Conservation (phyloP, 257 asterid genomes). For the Asclepias syriaca region DNA sequence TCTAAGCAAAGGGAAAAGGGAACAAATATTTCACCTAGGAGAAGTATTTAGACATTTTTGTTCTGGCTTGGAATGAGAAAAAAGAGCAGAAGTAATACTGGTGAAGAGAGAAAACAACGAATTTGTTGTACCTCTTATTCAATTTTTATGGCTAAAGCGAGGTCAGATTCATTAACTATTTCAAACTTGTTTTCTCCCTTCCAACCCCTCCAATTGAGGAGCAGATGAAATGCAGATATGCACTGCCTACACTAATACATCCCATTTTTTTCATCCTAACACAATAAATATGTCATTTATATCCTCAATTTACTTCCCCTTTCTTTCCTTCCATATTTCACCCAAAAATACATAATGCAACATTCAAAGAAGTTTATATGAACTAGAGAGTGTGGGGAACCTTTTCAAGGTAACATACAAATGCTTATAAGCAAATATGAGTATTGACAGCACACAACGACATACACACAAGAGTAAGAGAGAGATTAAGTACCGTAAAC, state of each 20-base stretch:
- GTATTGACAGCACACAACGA: background rate
- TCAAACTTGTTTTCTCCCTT: background rate
- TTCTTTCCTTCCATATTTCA: background rate
- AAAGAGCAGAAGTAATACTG: background rate
- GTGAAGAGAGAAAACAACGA: background rate
- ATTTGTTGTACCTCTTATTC: background rate
- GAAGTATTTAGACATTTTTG: background rate
- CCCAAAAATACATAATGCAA: background rate
- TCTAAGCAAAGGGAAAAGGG: background rate
- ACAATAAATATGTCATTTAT: too few species aligned
- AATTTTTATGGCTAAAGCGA: background rate
- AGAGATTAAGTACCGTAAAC: constrained; percentile 46
- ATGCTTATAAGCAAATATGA: background rate
- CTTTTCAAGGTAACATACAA: background rate
- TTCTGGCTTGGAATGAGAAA: background rate
- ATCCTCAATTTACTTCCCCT: background rate
- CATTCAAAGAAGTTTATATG: background rate
- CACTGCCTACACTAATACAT: background rate
- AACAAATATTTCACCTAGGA: background rate
- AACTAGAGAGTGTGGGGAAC: background rate
- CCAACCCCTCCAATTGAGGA: background rate
- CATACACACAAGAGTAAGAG: background rate
- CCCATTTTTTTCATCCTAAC: background rate
- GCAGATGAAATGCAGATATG: background rate
- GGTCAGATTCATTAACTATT: background rate